Percentiles rank a stretch among this genome's conserved stretches.
phyloP scores from a whole-genome alignment of 257 asterid species.

The Misopates orontium region DNA sequence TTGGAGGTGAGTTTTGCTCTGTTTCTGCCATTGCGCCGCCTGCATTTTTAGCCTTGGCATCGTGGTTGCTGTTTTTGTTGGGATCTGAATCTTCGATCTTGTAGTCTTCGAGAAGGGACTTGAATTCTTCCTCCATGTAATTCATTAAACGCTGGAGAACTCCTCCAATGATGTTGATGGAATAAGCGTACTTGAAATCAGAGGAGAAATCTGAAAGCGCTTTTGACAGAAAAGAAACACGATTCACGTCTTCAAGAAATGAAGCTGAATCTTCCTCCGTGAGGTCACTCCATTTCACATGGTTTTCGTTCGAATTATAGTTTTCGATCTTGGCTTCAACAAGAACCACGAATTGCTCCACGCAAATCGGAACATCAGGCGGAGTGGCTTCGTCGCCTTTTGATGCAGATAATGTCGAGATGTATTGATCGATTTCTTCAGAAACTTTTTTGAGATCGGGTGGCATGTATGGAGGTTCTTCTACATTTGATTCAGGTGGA shows the following conservation, averaged over 20 bases:
- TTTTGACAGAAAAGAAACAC: conserved; percentile 44
- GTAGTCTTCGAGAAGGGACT: conserved; percentile 52
- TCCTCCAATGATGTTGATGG: conserved; percentile 62
- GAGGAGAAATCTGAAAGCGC: conserved; percentile 42
- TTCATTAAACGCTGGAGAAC: conserved; percentile 71
- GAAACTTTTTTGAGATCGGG: conserved; percentile 69
- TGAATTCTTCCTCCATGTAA: conserved; percentile 78
- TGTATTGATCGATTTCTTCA: conserved; percentile 59
- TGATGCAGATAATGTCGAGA: conserved; percentile 33
- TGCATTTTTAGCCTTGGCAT: conserved; percentile 3
- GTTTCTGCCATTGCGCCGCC: conserved; percentile 25
- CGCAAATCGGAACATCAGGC: conserved; percentile 54
- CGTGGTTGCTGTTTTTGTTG: background rate
- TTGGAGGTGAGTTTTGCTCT: conserved; percentile 24
- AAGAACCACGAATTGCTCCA: conserved; percentile 69
- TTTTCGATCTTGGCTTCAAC: conserved; percentile 62
- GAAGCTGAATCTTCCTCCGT: conserved; percentile 47
- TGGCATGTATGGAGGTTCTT: conserved; percentile 43
- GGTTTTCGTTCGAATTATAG: conserved; percentile 41
- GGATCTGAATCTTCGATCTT: conserved; percentile 30
- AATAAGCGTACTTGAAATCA: conserved; percentile 48
- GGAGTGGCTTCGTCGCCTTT: conserved; percentile 30
- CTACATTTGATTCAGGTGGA: background rate
- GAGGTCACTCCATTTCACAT: conserved; percentile 52
- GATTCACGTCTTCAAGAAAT: conserved; percentile 44